Percentiles rank a stretch among this genome's conserved stretches.
Conservation (phyloP, 108 stramenopile genomes). For the Schizochytrium sp. region DNA sequence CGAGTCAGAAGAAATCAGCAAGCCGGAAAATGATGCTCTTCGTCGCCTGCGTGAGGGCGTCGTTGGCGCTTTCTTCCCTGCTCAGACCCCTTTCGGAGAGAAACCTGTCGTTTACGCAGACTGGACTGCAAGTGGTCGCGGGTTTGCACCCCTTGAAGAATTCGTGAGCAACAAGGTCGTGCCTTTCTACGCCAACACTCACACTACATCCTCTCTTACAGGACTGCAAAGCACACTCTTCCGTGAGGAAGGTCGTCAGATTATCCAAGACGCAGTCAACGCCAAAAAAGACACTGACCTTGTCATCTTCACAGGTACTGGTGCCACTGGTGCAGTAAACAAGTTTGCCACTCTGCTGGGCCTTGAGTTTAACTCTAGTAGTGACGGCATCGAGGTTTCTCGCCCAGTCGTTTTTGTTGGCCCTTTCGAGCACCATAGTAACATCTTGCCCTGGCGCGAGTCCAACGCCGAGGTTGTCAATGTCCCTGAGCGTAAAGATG, state of each 20-base stretch:
- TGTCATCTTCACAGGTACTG: constrained; percentile 93
- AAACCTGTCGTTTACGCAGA: constrained; percentile 59
- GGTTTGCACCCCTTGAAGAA: constrained; percentile 7
- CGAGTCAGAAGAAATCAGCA: too few species aligned
- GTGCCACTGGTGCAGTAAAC: constrained; percentile 88
- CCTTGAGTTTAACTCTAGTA: too few species aligned
- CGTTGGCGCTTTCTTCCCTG: neutral
- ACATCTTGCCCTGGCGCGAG: constrained; percentile 96
- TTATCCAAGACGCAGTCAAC: constrained; percentile 12
- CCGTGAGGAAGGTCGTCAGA: constrained; percentile 69
- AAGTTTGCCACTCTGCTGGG: constrained; percentile 63
- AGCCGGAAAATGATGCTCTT: too few species aligned
- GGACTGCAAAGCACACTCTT: constrained; percentile 70
- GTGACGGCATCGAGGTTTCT: too few species aligned
- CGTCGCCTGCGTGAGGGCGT: neutral
- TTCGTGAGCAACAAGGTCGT: constrained; percentile 48
- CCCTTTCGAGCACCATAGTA: constrained; percentile 97
- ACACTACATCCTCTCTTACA: constrained; percentile 67
- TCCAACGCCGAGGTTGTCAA: constrained; percentile 72
- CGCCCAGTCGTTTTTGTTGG: constrained; percentile 85
- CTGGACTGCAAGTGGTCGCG: constrained; percentile 53
- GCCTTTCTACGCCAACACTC: constrained; percentile 74
- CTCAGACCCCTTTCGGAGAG: neutral
- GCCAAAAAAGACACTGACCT: constrained; percentile 83
- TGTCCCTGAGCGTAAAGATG: constrained; percentile 58